Evolutionary conservation across 306 rosid genomes (phyloP), one percentile per base, ranked within the genome.

Genomic region (Casuarina glauca): DNA sequence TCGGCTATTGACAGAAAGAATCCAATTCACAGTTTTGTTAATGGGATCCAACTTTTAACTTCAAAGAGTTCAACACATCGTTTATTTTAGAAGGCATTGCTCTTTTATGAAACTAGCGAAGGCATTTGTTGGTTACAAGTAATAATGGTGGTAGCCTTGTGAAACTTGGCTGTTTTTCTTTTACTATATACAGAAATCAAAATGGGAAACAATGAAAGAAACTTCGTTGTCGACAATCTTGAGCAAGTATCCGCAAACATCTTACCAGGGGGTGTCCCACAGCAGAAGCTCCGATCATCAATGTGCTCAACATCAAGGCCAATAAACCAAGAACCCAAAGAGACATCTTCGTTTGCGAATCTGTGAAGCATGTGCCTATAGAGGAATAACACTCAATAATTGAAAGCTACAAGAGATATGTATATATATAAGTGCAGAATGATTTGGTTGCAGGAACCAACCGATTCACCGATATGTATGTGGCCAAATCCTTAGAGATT

Each of bases 311-410:
- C 89, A 67, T 88, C 91, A 52, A 88, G 89, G 74, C 91, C 91
- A 72, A 88, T 88, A 76, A 88, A 88, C 91, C 91, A 88, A 53
- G 91, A 88, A 70, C 91, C 91, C 58, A 88, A 42, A 61, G 91
- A 88, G 77, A 88, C 91, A 79, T 88, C 91, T 77, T 88, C 91
- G 79, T 88, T 88, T 68, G 91, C 91, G 74, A 26, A 88, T 82
- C 44, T 81, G 75, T 88, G 91, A 77, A 88, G 91, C 70, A 85
- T 77, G 81, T 81, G 88, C 74, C 91, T 88, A 5, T 17, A 50
- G 73, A 10, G 26, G 62, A 52, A 41, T 75, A 72, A 13, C 9
- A n/a, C 19, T 48, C 26, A 77, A 53, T 32, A 49, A 32, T 51
- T 44, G n/a, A 58, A 35, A 61, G 17, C 51, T 61, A 50, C 53